These are phyloP conservation scores for Cladosporium sp. DNA, from an alignment of 2,329 filamentous ascomycete species.

Conservation along the genomic window DNA sequence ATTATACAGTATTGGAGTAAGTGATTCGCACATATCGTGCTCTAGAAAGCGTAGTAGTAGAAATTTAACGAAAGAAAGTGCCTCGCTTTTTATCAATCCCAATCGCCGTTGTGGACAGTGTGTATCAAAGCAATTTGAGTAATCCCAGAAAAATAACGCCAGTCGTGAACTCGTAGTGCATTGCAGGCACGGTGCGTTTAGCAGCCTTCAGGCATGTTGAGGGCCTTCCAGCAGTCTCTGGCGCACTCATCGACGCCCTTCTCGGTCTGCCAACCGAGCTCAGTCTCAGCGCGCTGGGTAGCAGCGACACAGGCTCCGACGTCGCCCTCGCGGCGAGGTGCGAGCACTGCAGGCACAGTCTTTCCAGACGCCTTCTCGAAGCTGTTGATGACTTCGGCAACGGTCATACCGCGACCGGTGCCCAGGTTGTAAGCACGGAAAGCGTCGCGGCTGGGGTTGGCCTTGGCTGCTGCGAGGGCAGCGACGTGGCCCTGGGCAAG, in stretches of 20 bases:
- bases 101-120: neutral
- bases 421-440: slow-evolving; percentile 42
- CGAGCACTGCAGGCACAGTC: slow-evolving; percentile 34
- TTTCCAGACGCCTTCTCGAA: slow-evolving; percentile 34
- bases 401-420: slow-evolving; percentile 39
- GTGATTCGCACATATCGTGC: no score
- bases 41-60: no score
- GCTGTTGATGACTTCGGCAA: slow-evolving; percentile 39
- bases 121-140: neutral
- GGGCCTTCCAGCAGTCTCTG: slow-evolving; percentile 35
- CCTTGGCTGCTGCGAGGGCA: slow-evolving; percentile 44
- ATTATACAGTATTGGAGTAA: neutral
- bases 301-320: slow-evolving; percentile 40
- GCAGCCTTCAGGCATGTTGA: slow-evolving; percentile 12
- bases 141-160: neutral
- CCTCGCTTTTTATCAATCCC: neutral
- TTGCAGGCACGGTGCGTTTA: neutral
- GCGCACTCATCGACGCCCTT: slow-evolving; percentile 36
- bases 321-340: slow-evolving; percentile 38
- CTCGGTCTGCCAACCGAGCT: slow-evolving; percentile 37
- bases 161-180: neutral
- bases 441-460: slow-evolving; percentile 26
- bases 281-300: slow-evolving; percentile 34
- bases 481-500: slow-evolving; percentile 62
- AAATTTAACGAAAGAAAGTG: neutral